Percentiles rank a stretch among this genome's conserved stretches.
Conservation (phyloP, 768 basidiomycete species). For the Leccinum pellstonianum region DNA sequence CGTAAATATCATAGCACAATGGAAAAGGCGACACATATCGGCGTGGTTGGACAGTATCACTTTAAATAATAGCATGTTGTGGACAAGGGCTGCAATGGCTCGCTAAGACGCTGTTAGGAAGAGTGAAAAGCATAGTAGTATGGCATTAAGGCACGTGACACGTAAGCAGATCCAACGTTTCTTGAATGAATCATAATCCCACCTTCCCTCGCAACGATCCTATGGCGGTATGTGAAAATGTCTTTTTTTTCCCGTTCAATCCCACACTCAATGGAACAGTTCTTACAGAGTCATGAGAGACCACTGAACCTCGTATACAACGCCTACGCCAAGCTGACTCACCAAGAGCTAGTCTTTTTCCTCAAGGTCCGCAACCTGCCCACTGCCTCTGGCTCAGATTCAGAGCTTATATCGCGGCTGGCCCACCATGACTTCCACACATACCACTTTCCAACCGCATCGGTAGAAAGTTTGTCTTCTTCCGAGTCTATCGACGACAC, state of each 20-base stretch:
- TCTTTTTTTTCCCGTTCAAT: neutral
- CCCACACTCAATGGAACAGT: constrained; percentile 21
- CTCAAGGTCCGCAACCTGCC: constrained; percentile 72
- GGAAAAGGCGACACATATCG: too few relatives aligned
- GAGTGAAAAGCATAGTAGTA: too few relatives aligned
- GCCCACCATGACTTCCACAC: constrained; percentile 73
- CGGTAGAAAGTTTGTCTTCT: constrained; percentile 31
- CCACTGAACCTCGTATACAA: constrained; percentile 49
- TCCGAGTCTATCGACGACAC: constrained; percentile 19
- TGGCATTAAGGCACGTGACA: neutral
- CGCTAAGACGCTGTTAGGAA: too few relatives aligned
- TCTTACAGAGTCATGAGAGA: constrained; percentile 25
- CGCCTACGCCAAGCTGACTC: constrained; percentile 68
- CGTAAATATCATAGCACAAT: neutral
- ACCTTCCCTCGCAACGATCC: constrained; percentile 2
- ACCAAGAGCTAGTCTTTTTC: constrained; percentile 71
- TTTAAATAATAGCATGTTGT: too few relatives aligned
- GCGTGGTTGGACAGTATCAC: too few relatives aligned
- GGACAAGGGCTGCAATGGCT: too few relatives aligned
- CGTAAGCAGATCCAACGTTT: neutral
- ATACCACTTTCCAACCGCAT: constrained; percentile 52
- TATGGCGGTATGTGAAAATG: constrained; percentile 41
- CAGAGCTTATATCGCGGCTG: constrained; percentile 68
- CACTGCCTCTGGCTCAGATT: constrained; percentile 51
- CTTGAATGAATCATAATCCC: neutral